Conservation (phyloP, 108 stramenopile genomes). For the Discostella stelligeroides region DNA sequence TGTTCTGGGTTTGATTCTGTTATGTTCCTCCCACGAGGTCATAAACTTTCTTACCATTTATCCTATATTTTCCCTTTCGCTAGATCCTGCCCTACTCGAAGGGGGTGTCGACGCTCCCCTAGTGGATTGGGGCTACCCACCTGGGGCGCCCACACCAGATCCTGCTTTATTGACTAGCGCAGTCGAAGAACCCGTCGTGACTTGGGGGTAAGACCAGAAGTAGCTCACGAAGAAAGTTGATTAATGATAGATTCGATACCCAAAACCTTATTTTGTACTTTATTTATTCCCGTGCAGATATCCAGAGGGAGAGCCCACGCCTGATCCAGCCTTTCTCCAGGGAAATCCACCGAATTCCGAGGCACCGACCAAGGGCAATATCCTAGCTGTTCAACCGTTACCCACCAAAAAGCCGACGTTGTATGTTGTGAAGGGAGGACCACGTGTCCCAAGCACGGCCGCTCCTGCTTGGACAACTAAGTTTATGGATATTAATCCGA, state of each 20-base stretch:
- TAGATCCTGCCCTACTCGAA: slow-evolving; percentile 8
- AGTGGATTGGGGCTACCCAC: slow-evolving; percentile 24
- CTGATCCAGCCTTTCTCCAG: slow-evolving; percentile 13
- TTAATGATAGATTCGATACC: too few species aligned
- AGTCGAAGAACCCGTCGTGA: neutral
- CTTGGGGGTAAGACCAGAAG: slow-evolving; percentile 1
- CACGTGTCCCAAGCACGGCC: too few species aligned
- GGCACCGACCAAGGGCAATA: slow-evolving; percentile 7
- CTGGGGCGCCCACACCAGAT: slow-evolving; percentile 32
- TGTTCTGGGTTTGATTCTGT: neutral
- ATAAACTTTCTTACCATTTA: neutral
- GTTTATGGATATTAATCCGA: too few species aligned
- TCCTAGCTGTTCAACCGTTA: neutral
- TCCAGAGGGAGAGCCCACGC: slow-evolving; percentile 16
- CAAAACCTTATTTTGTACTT: neutral
- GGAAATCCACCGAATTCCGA: neutral
- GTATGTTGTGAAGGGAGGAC: too few species aligned
- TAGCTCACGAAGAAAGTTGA: too few species aligned
- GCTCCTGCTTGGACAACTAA: too few species aligned
- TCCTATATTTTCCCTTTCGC: neutral
- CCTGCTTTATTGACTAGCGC: slow-evolving; percentile 18
- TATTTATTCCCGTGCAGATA: neutral
- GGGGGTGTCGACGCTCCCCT: neutral
- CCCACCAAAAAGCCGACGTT: neutral
- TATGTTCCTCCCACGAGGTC: too few species aligned